Conservation (phyloP, 129 eudicot genomes). For the Glebionis coronaria region DNA sequence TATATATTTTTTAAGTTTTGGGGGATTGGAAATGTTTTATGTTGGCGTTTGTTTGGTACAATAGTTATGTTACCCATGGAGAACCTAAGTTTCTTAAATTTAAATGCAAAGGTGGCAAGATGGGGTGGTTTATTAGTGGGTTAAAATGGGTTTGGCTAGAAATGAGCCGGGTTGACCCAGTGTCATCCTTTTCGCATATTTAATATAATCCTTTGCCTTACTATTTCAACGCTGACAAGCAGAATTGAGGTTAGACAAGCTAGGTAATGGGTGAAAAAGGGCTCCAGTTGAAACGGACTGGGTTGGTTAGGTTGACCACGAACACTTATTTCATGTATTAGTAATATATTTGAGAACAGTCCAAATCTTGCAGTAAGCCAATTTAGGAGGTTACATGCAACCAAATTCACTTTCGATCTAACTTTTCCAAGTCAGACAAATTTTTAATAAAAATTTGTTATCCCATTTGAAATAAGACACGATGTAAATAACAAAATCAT, state of each 20-base stretch:
- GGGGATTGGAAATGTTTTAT: conserved; percentile 36
- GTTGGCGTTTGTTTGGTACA: conserved; percentile 28
- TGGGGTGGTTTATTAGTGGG: too few species aligned
- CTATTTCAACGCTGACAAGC: not conserved
- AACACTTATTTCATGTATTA: not conserved
- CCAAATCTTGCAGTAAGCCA: not conserved
- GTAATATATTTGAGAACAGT: not conserved
- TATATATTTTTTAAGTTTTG: not conserved
- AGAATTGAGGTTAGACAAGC: too few species aligned
- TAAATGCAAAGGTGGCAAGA: too few species aligned
- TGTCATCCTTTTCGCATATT: too few species aligned
- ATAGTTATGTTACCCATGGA: not conserved
- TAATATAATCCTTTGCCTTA: too few species aligned
- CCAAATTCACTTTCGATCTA: not conserved
- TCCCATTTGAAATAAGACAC: not conserved
- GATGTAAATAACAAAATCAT: not conserved
- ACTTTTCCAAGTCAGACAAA: not conserved
- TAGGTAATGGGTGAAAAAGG: not conserved
- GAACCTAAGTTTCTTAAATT: too few species aligned
- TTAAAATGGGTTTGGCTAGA: not conserved
- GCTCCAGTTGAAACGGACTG: not conserved
- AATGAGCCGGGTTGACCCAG: not conserved
- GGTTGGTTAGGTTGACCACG: not conserved
- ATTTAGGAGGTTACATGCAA: not conserved
- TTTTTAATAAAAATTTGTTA: too few species aligned